Conservation (phyloP, 2,329 filamentous ascomycete genomes). For the Arthrocladium fulminans region DNA sequence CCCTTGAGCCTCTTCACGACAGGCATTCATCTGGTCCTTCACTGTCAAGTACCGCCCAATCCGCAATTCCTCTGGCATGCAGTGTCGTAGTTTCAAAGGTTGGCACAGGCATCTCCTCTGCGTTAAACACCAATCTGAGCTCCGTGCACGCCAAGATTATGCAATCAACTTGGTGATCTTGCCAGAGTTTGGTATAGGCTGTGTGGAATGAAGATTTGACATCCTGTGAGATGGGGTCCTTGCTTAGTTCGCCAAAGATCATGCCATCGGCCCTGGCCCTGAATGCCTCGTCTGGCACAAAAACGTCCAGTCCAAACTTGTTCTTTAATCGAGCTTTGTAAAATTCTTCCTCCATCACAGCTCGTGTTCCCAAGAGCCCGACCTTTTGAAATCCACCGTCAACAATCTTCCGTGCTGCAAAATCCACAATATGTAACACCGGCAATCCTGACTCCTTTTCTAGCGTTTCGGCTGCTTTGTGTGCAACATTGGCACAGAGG, state of each 20-base stretch:
- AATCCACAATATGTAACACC: slow-evolving; percentile 15
- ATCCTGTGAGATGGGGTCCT: not conserved
- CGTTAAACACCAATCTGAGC: slow-evolving; percentile 9
- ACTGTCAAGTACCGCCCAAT: too few species aligned
- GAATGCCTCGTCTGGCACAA: slow-evolving; percentile 8
- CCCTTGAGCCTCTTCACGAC: too few species aligned
- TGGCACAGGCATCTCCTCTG: not conserved
- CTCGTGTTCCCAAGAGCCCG: slow-evolving; percentile 11
- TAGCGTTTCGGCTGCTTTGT: slow-evolving; percentile 11
- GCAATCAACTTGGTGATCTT: slow-evolving; percentile 7
- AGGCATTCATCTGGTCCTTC: too few species aligned
- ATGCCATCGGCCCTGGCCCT: slow-evolving; percentile 1
- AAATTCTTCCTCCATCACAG: slow-evolving; percentile 16
- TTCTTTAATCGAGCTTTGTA: slow-evolving; percentile 6
- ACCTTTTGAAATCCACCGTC: slow-evolving; percentile 7
- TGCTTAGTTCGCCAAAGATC: slow-evolving; percentile 13
- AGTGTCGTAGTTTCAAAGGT: not conserved
- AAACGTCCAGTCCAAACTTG: slow-evolving; percentile 11
- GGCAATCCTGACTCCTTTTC: slow-evolving; percentile 6
- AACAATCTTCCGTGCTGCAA: slow-evolving; percentile 7
- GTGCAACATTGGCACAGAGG: slow-evolving; percentile 12
- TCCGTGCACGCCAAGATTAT: slow-evolving; percentile 13
- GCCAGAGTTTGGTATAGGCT: slow-evolving; percentile 1
- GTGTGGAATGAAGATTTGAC: slow-evolving; percentile 1
- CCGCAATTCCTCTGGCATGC: not conserved